These are phyloP conservation scores for Selaginella moellendorffii DNA, from an alignment of 75 land plant genomes.

Conservation along the genomic window DNA sequence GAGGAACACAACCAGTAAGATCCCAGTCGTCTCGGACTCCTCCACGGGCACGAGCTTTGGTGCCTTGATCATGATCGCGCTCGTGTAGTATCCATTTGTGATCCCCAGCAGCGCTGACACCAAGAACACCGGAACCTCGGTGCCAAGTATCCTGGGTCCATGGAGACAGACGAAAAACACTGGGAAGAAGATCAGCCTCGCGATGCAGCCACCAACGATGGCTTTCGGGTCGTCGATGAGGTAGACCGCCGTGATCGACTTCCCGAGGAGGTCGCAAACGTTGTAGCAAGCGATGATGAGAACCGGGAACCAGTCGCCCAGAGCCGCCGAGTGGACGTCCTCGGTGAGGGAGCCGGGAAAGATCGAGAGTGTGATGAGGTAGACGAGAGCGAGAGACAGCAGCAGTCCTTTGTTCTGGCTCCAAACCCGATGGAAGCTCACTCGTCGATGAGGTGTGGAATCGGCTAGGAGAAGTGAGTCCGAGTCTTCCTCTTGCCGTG, in stretches of 20 bases:
- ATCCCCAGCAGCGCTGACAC: slow-evolving; percentile 68
- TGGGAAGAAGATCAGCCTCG: slow-evolving; percentile 70
- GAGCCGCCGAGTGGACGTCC: slow-evolving; percentile 68
- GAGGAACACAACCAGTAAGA: slow-evolving; percentile 56
- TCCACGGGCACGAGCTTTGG: slow-evolving; percentile 65
- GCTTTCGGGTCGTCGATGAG: slow-evolving; percentile 38
- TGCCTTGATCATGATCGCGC: slow-evolving; percentile 67
- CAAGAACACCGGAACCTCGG: slow-evolving; percentile 64
- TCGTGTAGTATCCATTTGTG: slow-evolving; percentile 83
- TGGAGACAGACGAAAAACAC: slow-evolving; percentile 59
- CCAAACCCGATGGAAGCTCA: slow-evolving; percentile 18
- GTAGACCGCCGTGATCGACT: slow-evolving; percentile 44
- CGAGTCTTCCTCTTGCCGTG: no score
- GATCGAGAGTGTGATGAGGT: slow-evolving; percentile 76
- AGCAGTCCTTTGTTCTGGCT: slow-evolving; percentile 54
- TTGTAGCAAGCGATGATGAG: slow-evolving; percentile 62
- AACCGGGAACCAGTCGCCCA: slow-evolving; percentile 91
- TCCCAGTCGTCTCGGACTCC: slow-evolving; percentile 74
- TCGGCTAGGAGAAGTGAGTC: no score
- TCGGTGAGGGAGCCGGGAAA: slow-evolving; percentile 92
- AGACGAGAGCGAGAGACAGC: slow-evolving; percentile 42
- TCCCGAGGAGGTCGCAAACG: slow-evolving; percentile 73
- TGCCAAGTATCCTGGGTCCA: slow-evolving; percentile 65
- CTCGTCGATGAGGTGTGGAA: neutral
- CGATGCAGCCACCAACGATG: slow-evolving; percentile 46